Evolutionary conservation across 169 alveolate species (phyloP), one percentile per base, ranked within the genome.

Genomic region (Hammondia hammondi): DNA sequence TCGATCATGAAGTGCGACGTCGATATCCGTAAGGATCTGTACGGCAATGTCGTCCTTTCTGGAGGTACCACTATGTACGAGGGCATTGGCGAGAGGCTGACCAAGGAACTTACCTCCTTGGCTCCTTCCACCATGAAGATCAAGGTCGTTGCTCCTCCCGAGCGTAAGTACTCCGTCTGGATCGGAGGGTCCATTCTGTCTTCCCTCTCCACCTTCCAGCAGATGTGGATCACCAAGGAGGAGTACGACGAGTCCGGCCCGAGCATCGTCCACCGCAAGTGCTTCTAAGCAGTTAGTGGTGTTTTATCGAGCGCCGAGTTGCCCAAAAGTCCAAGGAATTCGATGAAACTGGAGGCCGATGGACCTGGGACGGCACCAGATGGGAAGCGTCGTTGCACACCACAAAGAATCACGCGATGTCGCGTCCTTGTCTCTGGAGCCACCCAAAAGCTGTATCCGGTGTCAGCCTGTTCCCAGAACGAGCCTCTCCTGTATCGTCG

Each of bases 191-290:
- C 99, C 37, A 99, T 99, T 88, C 97, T 99, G 43, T 98, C 99
- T 27, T 98, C 99, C 35, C 97, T 99, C 56, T 98, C 99, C 72
- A 98, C 99, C 57, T 99, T 99, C 98, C 99, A 99, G 96, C 99
- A 98, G 95, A 98, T 99, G 99, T 99, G 99, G 99, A 98, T 99
- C 95, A 98, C 99, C 81, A 99, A 98, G 97, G 99, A 98, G 87
- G 99, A 99, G 96, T 99, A 99, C 94, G 99, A 99, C 52, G 99
- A 99, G 95, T 96, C 99, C 17, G 99, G 99, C 29, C 99, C 99
- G 17, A 97, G 99, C 92, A 98, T 99, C 81, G 99, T 99, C 7
- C 99, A 99, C 96, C 98, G 99, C 97, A 99, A 96, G 95, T 96
- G 97, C 96, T 94, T 96, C 96, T 96, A 94, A 88, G 91, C 52